phyloP scores from a whole-genome alignment of 2,329 filamentous ascomycete genomes.

The Paracoccidioides brasiliensis region DNA sequence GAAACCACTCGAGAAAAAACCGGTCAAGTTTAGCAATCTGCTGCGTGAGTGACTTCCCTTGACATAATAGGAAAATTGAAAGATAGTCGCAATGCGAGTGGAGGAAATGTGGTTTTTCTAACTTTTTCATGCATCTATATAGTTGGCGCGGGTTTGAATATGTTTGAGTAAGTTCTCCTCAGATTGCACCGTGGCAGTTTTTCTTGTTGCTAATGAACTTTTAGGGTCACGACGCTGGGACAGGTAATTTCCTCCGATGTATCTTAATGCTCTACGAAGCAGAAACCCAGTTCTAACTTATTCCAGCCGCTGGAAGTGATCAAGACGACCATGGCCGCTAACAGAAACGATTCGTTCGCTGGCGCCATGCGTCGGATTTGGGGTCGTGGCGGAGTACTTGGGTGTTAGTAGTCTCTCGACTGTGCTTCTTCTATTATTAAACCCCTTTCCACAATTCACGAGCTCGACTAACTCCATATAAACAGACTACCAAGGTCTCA shows the following conservation, averaged over 20 bases:
- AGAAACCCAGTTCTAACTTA: neutral
- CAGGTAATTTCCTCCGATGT: slow-evolving; percentile 35
- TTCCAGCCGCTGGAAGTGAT: slow-evolving; percentile 80
- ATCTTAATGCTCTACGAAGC: slow-evolving; percentile 11
- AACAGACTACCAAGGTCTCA: slow-evolving; percentile 95
- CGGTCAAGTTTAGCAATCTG: slow-evolving; percentile 98
- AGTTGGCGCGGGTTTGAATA: slow-evolving; percentile 82
- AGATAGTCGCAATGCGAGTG: neutral
- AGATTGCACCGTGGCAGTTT: neutral
- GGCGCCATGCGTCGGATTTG: slow-evolving; percentile 77
- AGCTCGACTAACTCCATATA: neutral
- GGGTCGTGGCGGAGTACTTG: slow-evolving; percentile 81
- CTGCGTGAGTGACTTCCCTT: slow-evolving; percentile 43
- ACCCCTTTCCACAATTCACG: neutral
- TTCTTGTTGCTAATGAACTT: slow-evolving; percentile 1
- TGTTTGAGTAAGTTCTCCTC: slow-evolving; percentile 60
- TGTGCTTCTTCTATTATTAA: neutral
- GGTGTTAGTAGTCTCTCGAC: slow-evolving; percentile 54
- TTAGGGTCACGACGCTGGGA: slow-evolving; percentile 53
- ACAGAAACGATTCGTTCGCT: slow-evolving; percentile 76
- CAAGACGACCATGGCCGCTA: slow-evolving; percentile 99
- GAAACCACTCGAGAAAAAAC: slow-evolving; percentile 85
- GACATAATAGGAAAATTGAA: neutral
- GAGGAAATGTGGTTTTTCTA: slow-evolving; percentile 4
- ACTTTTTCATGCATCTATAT: slow-evolving; percentile 14